These are phyloP conservation scores for Fusarium sterilihyphosum DNA, from an alignment of 2,329 filamentous ascomycete species.

Conservation along the genomic window DNA sequence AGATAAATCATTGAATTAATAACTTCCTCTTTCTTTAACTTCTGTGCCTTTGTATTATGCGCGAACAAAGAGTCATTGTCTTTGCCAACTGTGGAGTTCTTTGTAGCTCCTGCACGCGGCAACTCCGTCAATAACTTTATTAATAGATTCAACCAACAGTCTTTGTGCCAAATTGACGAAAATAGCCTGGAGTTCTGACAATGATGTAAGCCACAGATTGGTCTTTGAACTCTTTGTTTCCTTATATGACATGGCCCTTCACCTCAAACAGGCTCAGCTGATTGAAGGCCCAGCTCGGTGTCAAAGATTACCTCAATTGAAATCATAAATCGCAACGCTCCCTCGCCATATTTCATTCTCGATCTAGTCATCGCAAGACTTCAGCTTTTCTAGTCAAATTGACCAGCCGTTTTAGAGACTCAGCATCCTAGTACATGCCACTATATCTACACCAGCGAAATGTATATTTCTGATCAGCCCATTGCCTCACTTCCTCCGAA, in stretches of 20 bases:
- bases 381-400: not conserved
- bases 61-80: not conserved
- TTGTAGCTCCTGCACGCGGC: not conserved
- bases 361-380: not conserved
- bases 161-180: not conserved
- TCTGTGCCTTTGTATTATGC: rapidly evolving
- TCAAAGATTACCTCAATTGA: rapidly evolving
- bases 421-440: not conserved
- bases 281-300: not conserved
- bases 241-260: rapidly evolving
- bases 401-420: not conserved
- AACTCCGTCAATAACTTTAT: not conserved
- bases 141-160: not conserved
- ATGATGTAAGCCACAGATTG: rapidly evolving
- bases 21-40: rapidly evolving
- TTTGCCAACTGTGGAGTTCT: not conserved
- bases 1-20: not conserved
- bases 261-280: not conserved
- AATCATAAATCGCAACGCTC: not conserved
- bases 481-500: not conserved
- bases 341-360: rapidly evolving
- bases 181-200: not conserved
- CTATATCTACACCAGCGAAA: not conserved
- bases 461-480: not conserved
- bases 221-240: not conserved